Conservation (phyloP, 768 basidiomycete species). For the Gloeopeniophorella convolvens region DNA sequence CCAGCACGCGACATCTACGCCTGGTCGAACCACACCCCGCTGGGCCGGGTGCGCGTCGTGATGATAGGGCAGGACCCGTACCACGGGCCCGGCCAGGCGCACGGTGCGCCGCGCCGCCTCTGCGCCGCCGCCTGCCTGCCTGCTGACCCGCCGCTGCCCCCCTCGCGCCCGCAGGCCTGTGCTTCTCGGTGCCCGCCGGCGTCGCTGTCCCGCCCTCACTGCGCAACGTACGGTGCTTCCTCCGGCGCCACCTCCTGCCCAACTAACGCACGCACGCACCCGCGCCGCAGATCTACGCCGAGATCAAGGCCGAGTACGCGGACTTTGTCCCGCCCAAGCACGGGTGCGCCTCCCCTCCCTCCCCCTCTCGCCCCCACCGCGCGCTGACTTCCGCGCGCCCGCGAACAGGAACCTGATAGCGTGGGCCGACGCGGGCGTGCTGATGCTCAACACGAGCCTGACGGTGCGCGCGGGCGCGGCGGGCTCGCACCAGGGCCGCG, state of each 20-base stretch:
- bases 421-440: conserved; percentile 83
- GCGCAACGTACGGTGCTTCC: conserved; percentile 51
- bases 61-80: conserved; percentile 92
- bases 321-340: conserved; percentile 73
- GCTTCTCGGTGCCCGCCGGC: conserved; percentile 86
- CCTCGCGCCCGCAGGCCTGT: conserved; percentile 47
- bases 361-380: not conserved
- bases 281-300: conserved; percentile 67
- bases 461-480: conserved; percentile 75
- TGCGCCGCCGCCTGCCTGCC: not conserved
- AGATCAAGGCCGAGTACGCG: conserved; percentile 79
- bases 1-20: conserved; percentile 81
- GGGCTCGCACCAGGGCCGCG: conserved; percentile 76
- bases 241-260: not conserved
- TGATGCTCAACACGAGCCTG: conserved; percentile 88
- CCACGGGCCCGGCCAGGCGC: conserved; percentile 74
- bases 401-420: conserved; percentile 59
- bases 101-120: conserved; percentile 43
- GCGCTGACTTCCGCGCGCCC: not conserved
- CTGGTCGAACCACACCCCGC: conserved; percentile 79
- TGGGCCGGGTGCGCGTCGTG: conserved; percentile 80
- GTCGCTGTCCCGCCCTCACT: conserved; percentile 74
- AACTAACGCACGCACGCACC: conserved; percentile 12
- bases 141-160: not conserved
- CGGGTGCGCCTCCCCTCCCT: conserved; percentile 43